These are phyloP conservation scores for Fusarium buxicola DNA, from an alignment of 2,329 filamentous ascomycete genomes.

Conservation along the genomic window DNA sequence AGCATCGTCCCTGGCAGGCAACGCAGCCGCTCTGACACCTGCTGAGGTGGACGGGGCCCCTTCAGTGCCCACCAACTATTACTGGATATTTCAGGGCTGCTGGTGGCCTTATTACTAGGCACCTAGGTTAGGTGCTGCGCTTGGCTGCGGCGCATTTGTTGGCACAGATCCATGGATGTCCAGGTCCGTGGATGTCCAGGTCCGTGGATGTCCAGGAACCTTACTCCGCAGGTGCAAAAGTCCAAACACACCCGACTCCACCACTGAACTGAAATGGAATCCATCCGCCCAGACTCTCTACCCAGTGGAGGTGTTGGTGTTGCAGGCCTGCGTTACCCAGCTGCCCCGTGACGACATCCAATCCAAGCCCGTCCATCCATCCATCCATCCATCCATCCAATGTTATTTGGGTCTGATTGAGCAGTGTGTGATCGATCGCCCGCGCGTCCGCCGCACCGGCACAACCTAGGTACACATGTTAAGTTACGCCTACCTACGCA, in stretches of 20 bases:
- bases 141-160: slow-evolving; percentile 26
- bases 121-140: slow-evolving; percentile 15
- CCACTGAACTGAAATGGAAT: slow-evolving; percentile 32
- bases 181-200: too few relatives aligned
- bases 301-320: background rate
- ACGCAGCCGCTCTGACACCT: slow-evolving; percentile 33
- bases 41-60: slow-evolving; percentile 1
- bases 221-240: background rate
- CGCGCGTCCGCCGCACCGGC: slow-evolving; percentile 37
- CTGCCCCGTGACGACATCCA: slow-evolving; percentile 30
- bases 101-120: slow-evolving; percentile 2
- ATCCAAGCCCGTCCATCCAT: background rate
- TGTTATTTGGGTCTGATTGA: slow-evolving; percentile 27
- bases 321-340: slow-evolving; percentile 24
- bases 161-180: slow-evolving; percentile 1
- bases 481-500: slow-evolving; percentile 6
- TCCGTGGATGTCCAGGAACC: too few relatives aligned
- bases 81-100: slow-evolving; percentile 6
- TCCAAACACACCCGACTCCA: background rate
- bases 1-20: slow-evolving; percentile 19
- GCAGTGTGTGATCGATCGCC: slow-evolving; percentile 39
- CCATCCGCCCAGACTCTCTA: slow-evolving; percentile 3
- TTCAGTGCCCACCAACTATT: slow-evolving; percentile 3
- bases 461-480: background rate
- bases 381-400: slow-evolving; percentile 31